Percentiles rank a stretch among this genome's conserved stretches.
Evolutionary conservation across 2,329 filamentous ascomycete genomes (phyloP).

Genomic region (Tolypocladium endophyticum): DNA sequence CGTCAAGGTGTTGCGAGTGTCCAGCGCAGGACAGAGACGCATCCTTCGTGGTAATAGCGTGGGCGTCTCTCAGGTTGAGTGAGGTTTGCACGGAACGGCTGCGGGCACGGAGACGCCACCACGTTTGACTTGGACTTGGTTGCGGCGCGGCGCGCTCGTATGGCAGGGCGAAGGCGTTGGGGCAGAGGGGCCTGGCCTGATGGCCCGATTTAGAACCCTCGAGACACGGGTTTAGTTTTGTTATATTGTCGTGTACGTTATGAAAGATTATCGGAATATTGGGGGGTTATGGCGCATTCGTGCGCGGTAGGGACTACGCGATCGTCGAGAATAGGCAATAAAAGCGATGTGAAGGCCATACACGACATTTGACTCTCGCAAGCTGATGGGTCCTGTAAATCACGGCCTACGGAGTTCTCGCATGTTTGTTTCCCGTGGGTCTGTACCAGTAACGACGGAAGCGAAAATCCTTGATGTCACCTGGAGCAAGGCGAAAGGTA

Average conservation of each 20-base stretch:
- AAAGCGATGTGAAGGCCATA: background rate
- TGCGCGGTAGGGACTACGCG: background rate
- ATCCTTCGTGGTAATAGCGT: background rate
- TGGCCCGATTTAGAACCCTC: background rate
- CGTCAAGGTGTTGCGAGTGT: background rate
- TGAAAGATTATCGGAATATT: background rate
- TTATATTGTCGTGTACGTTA: background rate
- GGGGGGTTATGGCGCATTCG: background rate
- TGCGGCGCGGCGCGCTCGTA: background rate
- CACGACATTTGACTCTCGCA: background rate
- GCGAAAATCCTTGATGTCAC: background rate
- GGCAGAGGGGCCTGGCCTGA: background rate
- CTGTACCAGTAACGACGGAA: background rate
- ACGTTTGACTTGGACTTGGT: background rate
- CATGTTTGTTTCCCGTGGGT: background rate
- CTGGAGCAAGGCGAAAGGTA: background rate
- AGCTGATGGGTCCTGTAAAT: background rate
- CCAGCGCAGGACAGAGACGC: background rate
- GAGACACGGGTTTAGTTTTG: background rate
- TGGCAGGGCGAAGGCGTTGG: background rate
- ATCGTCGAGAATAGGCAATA: background rate
- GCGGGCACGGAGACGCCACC: background rate
- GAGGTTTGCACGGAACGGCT: background rate
- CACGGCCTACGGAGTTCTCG: too few relatives aligned
- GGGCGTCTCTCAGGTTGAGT: background rate